A percentile compares a stretch with the other conserved stretches of the same genome.
phyloP scores from a whole-genome alignment of 805 yeast species.

The Pichia californica region DNA sequence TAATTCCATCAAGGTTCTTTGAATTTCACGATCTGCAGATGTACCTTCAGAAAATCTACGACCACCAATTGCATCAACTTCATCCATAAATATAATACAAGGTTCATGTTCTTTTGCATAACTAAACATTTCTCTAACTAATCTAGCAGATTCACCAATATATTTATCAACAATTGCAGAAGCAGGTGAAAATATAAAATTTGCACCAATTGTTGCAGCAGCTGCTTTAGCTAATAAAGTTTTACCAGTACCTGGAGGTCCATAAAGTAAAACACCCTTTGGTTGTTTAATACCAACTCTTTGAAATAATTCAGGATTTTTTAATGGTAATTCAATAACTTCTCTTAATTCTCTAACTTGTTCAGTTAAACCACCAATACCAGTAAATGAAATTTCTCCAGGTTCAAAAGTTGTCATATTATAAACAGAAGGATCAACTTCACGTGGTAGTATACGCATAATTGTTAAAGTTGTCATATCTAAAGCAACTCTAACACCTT shows the following conservation, averaged over 20 bases:
- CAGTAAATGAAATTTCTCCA: constrained; percentile 91
- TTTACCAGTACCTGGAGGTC: constrained; percentile 99
- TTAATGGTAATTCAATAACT: constrained; percentile 93
- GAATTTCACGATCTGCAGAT: constrained; percentile 97
- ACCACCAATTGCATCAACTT: constrained; percentile 98
- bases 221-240: constrained; percentile 95
- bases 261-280: constrained; percentile 91
- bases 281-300: constrained; percentile 99
- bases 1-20: constrained; percentile 94
- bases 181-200: constrained; percentile 96
- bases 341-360: constrained; percentile 96
- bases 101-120: constrained; percentile 98
- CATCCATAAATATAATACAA: constrained; percentile 97
- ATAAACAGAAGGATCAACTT: constrained; percentile 95
- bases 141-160: constrained; percentile 95
- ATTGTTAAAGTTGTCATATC: constrained; percentile 97
- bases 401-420: constrained; percentile 98
- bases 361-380: constrained; percentile 93
- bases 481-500: constrained; percentile 92
- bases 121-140: constrained; percentile 95
- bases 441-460: constrained; percentile 95
- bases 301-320: constrained; percentile 91
- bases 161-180: constrained; percentile 97
- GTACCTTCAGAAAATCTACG: constrained; percentile 97
- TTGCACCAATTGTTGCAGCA: constrained; percentile 97